Conservation (phyloP, 805 yeast genomes). For the Yarrowia sp. region DNA sequence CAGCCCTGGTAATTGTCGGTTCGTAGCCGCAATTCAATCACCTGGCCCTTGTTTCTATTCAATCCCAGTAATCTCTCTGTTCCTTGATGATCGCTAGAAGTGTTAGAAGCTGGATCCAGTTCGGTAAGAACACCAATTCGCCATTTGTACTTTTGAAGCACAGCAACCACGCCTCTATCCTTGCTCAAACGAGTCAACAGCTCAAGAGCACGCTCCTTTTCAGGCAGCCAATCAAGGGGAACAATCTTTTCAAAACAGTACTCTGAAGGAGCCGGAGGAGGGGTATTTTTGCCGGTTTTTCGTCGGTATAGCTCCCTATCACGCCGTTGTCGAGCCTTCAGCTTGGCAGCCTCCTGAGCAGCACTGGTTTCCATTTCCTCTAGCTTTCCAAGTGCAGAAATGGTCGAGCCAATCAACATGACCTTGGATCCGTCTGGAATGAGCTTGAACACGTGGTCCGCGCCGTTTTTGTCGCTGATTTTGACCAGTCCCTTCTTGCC, state of each 20-base stretch:
- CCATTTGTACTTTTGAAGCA: conserved; percentile 40
- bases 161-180: conserved; percentile 39
- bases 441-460: conserved; percentile 22
- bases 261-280: conserved; percentile 25
- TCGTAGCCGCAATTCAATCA: conserved; percentile 39
- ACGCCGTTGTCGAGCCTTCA: conserved; percentile 21
- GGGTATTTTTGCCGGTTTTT: conserved; percentile 13
- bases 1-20: conserved; percentile 42
- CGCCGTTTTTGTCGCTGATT: conserved; percentile 26
- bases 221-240: conserved; percentile 30
- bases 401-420: conserved; percentile 37
- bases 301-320: background rate
- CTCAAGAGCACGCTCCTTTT: conserved; percentile 35
- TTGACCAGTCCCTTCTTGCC: conserved; percentile 34
- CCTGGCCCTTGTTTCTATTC: conserved; percentile 38
- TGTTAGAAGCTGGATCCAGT: conserved; percentile 41
- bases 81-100: conserved; percentile 32
- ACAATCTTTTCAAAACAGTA: conserved; percentile 24
- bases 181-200: conserved; percentile 36
- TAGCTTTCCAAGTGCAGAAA: conserved; percentile 32
- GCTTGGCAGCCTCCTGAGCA: conserved; percentile 26
- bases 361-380: conserved; percentile 28
- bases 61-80: conserved; percentile 36
- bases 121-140: conserved; percentile 40
- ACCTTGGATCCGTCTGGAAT: conserved; percentile 28